Percentiles rank a stretch among this genome's conserved stretches.
These are phyloP conservation scores for Cydonia oblonga DNA, from an alignment of 331 rosid genomes.

Conservation along the genomic window DNA sequence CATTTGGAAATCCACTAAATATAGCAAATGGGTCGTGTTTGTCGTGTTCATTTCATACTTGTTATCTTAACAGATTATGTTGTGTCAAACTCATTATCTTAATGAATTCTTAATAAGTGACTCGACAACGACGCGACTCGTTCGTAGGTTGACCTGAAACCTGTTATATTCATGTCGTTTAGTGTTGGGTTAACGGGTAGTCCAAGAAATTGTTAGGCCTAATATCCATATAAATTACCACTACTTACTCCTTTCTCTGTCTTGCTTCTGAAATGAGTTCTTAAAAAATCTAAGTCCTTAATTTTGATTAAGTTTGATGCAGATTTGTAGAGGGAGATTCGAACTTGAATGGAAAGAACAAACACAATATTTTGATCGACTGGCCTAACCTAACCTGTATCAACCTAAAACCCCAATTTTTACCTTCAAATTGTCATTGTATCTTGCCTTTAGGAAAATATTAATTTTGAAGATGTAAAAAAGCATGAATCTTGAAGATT, in stretches of 20 bases:
- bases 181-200: too few relatives aligned
- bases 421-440: background rate
- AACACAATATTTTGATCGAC: too few relatives aligned
- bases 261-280: background rate
- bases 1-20: too few relatives aligned
- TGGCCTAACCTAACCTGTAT: too few relatives aligned
- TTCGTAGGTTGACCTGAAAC: too few relatives aligned
- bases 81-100: background rate
- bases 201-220: too few relatives aligned
- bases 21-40: too few relatives aligned
- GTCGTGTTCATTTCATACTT: too few relatives aligned
- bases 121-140: accelerated
- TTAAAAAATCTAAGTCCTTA: background rate
- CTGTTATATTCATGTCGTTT: too few relatives aligned
- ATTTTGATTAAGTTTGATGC: background rate
- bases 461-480: background rate
- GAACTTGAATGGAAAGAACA: too few relatives aligned
- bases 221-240: background rate
- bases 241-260: background rate
- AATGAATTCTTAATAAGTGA: too few relatives aligned
- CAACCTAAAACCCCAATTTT: background rate
- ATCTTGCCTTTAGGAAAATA: background rate
- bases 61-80: too few relatives aligned
- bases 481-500: conserved; percentile 1
- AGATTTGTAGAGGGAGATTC: background rate